Conservation (phyloP, 805 yeast genomes). For the Wickerhamiella spandovensis region DNA sequence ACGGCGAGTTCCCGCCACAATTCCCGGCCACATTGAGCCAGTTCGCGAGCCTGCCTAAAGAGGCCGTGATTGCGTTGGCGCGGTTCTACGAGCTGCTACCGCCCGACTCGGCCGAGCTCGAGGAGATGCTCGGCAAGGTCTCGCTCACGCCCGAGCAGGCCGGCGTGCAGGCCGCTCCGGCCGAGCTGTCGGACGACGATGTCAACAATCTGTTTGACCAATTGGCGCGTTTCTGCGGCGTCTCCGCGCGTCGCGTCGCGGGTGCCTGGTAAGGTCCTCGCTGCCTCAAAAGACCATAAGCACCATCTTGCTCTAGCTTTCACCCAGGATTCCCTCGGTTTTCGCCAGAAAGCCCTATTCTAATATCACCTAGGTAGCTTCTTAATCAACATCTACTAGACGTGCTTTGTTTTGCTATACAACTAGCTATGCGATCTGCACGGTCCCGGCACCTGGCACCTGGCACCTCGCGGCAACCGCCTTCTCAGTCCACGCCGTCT, state of each 20-base stretch:
- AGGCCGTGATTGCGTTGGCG: background rate
- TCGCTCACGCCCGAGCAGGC: slow-evolving; percentile 30
- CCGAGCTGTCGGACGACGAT: slow-evolving; percentile 23
- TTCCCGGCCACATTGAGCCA: slow-evolving; percentile 50
- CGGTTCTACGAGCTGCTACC: slow-evolving; percentile 62
- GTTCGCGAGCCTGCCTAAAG: slow-evolving; percentile 41
- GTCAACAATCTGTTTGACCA: slow-evolving; percentile 35
- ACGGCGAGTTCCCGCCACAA: slow-evolving; percentile 54
- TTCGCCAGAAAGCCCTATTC: too few relatives aligned
- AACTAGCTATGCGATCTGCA: too few relatives aligned
- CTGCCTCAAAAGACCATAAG: too few relatives aligned
- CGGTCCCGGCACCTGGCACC: too few relatives aligned
- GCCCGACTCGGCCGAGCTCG: slow-evolving; percentile 43
- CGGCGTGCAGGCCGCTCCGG: slow-evolving; percentile 24
- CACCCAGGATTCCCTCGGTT: too few relatives aligned
- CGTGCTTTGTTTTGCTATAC: too few relatives aligned
- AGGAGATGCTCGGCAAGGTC: slow-evolving; percentile 33
- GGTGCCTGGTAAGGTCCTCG: background rate
- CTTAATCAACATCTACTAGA: too few relatives aligned
- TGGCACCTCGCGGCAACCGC: too few relatives aligned
- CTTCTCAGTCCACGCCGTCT: too few relatives aligned
- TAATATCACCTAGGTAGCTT: too few relatives aligned
- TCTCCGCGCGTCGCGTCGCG: slow-evolving; percentile 29
- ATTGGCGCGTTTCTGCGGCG: slow-evolving; percentile 57
- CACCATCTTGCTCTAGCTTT: too few relatives aligned